Evolutionary conservation across 306 rosid genomes (phyloP).

Genomic region (Lagenaria siceraria): DNA sequence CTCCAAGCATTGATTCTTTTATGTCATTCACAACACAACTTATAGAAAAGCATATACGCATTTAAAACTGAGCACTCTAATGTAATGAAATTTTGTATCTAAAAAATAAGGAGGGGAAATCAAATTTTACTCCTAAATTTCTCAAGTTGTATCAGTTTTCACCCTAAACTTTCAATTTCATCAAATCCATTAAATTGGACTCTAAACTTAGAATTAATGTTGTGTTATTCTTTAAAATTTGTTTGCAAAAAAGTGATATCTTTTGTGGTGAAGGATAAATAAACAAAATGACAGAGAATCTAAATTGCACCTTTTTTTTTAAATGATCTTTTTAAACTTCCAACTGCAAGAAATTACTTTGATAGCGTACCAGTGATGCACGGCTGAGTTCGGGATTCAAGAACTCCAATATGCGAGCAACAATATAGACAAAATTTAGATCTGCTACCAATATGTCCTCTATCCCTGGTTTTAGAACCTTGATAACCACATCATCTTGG

Average conservation of each 20-base stretch:
- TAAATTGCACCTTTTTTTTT: neutral
- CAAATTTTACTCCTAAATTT: neutral
- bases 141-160: neutral
- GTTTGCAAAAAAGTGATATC: neutral
- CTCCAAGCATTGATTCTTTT: neutral
- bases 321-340: neutral
- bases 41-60: neutral
- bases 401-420: slow-evolving; percentile 85
- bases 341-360: slow-evolving; percentile 4
- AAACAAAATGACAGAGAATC: neutral
- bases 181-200: neutral
- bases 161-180: neutral
- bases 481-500: slow-evolving; percentile 83
- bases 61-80: neutral
- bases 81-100: neutral
- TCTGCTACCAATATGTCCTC: slow-evolving; percentile 87
- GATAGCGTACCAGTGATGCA: slow-evolving; percentile 56
- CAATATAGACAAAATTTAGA: slow-evolving; percentile 81
- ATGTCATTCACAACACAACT: neutral
- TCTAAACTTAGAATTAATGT: neutral
- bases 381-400: slow-evolving; percentile 86
- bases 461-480: slow-evolving; percentile 95
- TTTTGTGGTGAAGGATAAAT: neutral
- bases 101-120: neutral
- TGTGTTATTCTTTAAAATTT: neutral